Base-by-base conservation (phyloP, 2,329 filamentous ascomycete genomes). In the Phialophora chinensis region DNA sequence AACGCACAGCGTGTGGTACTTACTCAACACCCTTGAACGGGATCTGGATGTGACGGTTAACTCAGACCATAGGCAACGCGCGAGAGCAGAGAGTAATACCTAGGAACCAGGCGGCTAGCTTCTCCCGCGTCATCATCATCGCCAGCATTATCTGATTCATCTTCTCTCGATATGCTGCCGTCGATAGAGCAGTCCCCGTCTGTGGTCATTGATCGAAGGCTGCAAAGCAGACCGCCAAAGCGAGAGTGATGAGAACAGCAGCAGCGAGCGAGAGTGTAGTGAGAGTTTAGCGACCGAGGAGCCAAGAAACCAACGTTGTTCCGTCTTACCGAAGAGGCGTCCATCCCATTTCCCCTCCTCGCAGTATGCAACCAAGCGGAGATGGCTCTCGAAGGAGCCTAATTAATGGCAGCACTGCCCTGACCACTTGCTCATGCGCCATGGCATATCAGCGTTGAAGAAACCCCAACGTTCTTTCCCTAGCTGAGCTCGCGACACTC, bases 131-230 rank as follows among this genome's bases (percentile, higher is more conserved):
- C 57, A 14, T 60, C 57, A 23, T 60, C 57, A 4, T 60, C 57
- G 17, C 47, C 57, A 6, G 14, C 57, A 44, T 31, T 33, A 7
- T 47, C 29, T 31, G 44, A 38, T 20, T 27, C 31, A 8, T 35
- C 57, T 50, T 50, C 57, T 49, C 29, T 42, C 29, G 57, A 12
- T 31, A 35, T 57, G 38, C 53, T 23, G 25, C 61, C 59, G 44
- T 44, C 17, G n/a, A 61, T 35, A 23, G 49, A 54, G 25, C 59
- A 17, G 29, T 23, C 12, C 11, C 33, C 47, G 29, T 61, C 47
- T 54, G 59, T 44, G 31, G 29, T 42, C 59, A 61, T 61, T 54
- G 44, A 47, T 61, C 14, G 47, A 38, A 61, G 49, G n/a, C 59
- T 54, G 31, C 49, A 38, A 14, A 11, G 14, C 27, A 25, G 29